Evolutionary conservation across 2,329 filamentous ascomycete genomes (phyloP).

Genomic region (Coniosporium tulheliwenetii): DNA sequence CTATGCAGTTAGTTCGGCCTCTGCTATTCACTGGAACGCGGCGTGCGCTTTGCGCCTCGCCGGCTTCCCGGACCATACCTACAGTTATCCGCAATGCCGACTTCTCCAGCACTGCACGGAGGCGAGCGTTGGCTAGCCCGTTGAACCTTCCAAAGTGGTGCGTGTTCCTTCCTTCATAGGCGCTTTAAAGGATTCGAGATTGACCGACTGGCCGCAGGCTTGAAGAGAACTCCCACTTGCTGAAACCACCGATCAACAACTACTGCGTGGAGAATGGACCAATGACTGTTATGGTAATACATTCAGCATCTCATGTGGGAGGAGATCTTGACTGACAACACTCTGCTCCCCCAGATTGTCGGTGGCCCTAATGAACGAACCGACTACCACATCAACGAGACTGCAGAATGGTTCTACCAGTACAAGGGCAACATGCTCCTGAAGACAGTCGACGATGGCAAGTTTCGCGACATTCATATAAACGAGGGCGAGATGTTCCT

Average conservation of each 20-base stretch:
- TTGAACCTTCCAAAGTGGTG: constrained; percentile 31
- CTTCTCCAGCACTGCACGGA: background rate
- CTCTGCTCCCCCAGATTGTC: constrained; percentile 41
- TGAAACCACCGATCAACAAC: constrained; percentile 92
- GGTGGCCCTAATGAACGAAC: constrained; percentile 87
- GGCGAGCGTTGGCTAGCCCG: constrained; percentile 11
- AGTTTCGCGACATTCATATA: constrained; percentile 70
- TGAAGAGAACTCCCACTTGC: constrained; percentile 75
- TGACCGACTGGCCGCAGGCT: constrained; percentile 43
- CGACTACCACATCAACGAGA: constrained; percentile 91
- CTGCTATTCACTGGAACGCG: background rate
- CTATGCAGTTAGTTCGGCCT: background rate
- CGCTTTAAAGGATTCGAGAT: background rate
- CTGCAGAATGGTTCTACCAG: constrained; percentile 90
- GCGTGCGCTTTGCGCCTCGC: background rate
- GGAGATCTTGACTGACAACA: background rate
- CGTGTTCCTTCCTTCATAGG: background rate
- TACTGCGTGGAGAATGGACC: constrained; percentile 86
- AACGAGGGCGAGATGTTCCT: constrained; percentile 82
- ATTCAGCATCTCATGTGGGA: background rate
- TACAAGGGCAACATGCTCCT: constrained; percentile 78
- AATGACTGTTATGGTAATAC: constrained; percentile 58
- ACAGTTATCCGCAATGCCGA: background rate
- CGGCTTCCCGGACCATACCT: background rate
- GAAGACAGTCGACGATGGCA: constrained; percentile 60